These are phyloP conservation scores for Sanghuangporus baumii DNA, from an alignment of 1,284 basidiomycete species.

Conservation along the genomic window DNA sequence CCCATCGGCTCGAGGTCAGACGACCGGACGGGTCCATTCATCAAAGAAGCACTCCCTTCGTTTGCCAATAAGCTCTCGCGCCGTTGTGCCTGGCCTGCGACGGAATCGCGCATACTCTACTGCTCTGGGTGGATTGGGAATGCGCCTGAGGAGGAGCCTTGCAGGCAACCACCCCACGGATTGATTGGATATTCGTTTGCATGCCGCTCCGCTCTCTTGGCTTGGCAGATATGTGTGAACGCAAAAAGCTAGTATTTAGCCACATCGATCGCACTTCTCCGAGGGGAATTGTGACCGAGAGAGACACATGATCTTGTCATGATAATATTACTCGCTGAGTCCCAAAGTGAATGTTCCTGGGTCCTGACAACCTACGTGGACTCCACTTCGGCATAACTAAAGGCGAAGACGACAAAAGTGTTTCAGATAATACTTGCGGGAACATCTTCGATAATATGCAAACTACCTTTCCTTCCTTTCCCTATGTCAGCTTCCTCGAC, in stretches of 20 bases:
- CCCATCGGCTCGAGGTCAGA: constrained; percentile 16
- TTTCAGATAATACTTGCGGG: constrained; percentile 2
- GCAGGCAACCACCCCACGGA: neutral
- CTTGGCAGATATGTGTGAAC: neutral
- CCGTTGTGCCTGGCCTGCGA: constrained; percentile 4
- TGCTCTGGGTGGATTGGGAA: neutral
- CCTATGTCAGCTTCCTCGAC: neutral
- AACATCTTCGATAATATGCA: neutral
- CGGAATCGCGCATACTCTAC: neutral
- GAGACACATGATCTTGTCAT: neutral
- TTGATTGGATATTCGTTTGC: neutral
- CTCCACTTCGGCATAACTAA: neutral
- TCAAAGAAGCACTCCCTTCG: constrained; percentile 10
- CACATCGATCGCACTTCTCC: neutral
- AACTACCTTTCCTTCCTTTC: constrained; percentile 1
- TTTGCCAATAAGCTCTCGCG: constrained; percentile 4
- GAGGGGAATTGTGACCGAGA: neutral
- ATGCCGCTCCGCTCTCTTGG: neutral
- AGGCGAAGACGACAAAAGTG: neutral
- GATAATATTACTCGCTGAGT: neutral
- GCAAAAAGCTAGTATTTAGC: neutral
- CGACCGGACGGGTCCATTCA: constrained; percentile 7
- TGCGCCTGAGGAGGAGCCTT: too few species aligned
- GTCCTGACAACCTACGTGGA: neutral
- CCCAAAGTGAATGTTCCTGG: neutral